phyloP scores from a whole-genome alignment of 768 basidiomycete genomes.

The Xanthoconium purpureum region DNA sequence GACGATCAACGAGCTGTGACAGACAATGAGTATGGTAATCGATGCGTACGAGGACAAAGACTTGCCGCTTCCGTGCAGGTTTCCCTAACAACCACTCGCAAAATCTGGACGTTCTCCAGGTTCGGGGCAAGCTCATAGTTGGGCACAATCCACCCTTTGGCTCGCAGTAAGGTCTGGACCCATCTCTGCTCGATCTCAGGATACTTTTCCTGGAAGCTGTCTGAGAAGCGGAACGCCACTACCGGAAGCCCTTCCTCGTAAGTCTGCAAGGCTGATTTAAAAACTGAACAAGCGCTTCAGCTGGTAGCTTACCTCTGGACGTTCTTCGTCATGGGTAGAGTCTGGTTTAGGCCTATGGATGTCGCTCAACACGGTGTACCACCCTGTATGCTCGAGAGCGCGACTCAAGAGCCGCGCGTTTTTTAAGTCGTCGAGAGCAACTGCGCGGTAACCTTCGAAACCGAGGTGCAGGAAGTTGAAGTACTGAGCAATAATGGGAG shows the following conservation, averaged over 20 bases:
- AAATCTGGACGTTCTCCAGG: slow-evolving; percentile 50
- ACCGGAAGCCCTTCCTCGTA: slow-evolving; percentile 54
- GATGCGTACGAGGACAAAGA: slow-evolving; percentile 23
- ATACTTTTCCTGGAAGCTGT: slow-evolving; percentile 48
- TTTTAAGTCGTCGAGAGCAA: slow-evolving; percentile 48
- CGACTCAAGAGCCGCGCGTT: slow-evolving; percentile 67
- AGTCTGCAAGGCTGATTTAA: slow-evolving; percentile 19
- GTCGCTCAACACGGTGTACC: slow-evolving; percentile 51
- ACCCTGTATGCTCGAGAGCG: slow-evolving; percentile 56
- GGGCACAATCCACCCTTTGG: slow-evolving; percentile 57
- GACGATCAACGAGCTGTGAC: slow-evolving; percentile 54
- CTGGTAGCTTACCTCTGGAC: slow-evolving; percentile 48
- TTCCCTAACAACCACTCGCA: slow-evolving; percentile 62
- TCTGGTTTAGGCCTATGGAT: slow-evolving; percentile 44
- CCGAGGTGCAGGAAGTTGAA: slow-evolving; percentile 64
- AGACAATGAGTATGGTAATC: slow-evolving; percentile 25
- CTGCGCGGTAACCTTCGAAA: slow-evolving; percentile 48
- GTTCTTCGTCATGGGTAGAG: slow-evolving; percentile 43
- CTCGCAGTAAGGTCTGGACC: slow-evolving; percentile 49
- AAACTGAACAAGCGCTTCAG: neutral
- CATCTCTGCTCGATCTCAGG: slow-evolving; percentile 58
- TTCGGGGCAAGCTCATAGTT: slow-evolving; percentile 59
- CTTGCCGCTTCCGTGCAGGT: slow-evolving; percentile 48
- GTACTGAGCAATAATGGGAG: slow-evolving; percentile 60
- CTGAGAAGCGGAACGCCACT: slow-evolving; percentile 53